Evolutionary conservation across 345 rosid species (phyloP).

Genomic region (Brassica incana): DNA sequence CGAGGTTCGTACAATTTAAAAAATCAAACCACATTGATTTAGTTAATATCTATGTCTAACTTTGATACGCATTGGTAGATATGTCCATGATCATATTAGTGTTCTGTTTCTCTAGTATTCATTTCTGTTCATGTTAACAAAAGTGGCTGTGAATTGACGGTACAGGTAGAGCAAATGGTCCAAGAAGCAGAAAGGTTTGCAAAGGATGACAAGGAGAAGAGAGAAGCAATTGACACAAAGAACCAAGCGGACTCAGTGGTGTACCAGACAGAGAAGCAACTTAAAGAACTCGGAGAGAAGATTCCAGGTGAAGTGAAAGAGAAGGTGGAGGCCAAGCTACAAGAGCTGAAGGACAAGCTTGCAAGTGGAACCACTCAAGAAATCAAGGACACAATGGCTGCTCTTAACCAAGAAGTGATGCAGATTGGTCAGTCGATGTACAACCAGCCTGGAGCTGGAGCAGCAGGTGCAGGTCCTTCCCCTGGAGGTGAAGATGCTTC

Average conservation of each 20-base stretch:
- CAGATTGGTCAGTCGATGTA: slow-evolving; percentile 90
- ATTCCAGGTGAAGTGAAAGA: slow-evolving; percentile 85
- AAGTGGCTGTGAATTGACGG: slow-evolving; percentile 12
- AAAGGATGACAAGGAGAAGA: slow-evolving; percentile 89
- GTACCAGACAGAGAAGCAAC: slow-evolving; percentile 95
- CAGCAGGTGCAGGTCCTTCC: slow-evolving; percentile 50
- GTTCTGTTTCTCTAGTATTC: neutral
- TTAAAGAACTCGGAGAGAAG: slow-evolving; percentile 88
- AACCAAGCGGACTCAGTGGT: slow-evolving; percentile 92
- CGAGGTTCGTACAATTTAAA: neutral
- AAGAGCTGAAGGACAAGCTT: slow-evolving; percentile 83
- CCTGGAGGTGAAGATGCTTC: slow-evolving; percentile 64
- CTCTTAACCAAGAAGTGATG: slow-evolving; percentile 94
- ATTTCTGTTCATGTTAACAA: neutral
- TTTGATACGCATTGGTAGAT: neutral
- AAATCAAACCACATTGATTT: neutral
- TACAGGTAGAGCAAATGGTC: slow-evolving; percentile 87
- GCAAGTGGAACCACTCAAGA: slow-evolving; percentile 66
- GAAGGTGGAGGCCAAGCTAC: slow-evolving; percentile 81
- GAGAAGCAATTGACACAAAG: slow-evolving; percentile 96
- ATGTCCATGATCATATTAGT: neutral
- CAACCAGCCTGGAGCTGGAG: slow-evolving; percentile 49
- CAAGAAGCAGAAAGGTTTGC: slow-evolving; percentile 85
- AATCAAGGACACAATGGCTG: slow-evolving; percentile 82
- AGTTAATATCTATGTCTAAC: neutral